Evolutionary conservation across 2,329 filamentous ascomycete species (phyloP).

Genomic region (Penicillium vulpinum): DNA sequence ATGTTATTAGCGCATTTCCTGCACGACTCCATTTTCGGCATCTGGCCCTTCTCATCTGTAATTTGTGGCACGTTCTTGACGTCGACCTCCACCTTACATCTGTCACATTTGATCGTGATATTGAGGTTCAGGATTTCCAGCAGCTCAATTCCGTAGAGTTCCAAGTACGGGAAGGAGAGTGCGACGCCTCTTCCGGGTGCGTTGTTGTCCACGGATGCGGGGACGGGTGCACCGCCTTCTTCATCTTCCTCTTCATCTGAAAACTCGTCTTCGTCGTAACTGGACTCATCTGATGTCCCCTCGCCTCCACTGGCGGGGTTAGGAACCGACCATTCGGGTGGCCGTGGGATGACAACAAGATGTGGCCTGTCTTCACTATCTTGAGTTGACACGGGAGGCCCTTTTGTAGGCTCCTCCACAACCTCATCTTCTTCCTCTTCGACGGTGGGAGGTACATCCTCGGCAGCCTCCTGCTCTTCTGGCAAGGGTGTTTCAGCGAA

Average conservation of each 20-base stretch:
- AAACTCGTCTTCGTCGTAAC: slow-evolving; percentile 50
- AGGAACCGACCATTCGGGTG: slow-evolving; percentile 68
- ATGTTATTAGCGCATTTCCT: slow-evolving; percentile 56
- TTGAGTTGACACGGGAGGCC: slow-evolving; percentile 4
- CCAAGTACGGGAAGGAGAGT: slow-evolving; percentile 74
- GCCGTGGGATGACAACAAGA: slow-evolving; percentile 70
- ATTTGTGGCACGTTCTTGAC: slow-evolving; percentile 64
- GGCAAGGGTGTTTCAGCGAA: slow-evolving; percentile 59
- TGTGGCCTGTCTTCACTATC: slow-evolving; percentile 58
- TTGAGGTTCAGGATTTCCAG: slow-evolving; percentile 67
- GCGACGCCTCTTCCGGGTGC: slow-evolving; percentile 68
- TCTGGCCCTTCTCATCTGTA: slow-evolving; percentile 41
- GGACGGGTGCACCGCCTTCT: slow-evolving; percentile 41
- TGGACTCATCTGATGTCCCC: slow-evolving; percentile 42
- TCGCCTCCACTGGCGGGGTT: slow-evolving; percentile 39
- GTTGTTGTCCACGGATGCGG: slow-evolving; percentile 34
- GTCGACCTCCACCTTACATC: slow-evolving; percentile 74
- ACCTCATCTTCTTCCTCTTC: slow-evolving; percentile 13
- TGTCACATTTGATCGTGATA: slow-evolving; percentile 72
- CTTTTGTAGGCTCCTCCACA: slow-evolving; percentile 12
- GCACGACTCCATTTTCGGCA: slow-evolving; percentile 51
- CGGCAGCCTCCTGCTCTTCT: slow-evolving; percentile 14
- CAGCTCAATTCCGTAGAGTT: slow-evolving; percentile 75
- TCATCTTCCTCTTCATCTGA: slow-evolving; percentile 47
- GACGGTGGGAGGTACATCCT: slow-evolving; percentile 1